Evolutionary conservation across 2,329 filamentous ascomycete species (phyloP).

Genomic region (Trichoderma cornu-damae): DNA sequence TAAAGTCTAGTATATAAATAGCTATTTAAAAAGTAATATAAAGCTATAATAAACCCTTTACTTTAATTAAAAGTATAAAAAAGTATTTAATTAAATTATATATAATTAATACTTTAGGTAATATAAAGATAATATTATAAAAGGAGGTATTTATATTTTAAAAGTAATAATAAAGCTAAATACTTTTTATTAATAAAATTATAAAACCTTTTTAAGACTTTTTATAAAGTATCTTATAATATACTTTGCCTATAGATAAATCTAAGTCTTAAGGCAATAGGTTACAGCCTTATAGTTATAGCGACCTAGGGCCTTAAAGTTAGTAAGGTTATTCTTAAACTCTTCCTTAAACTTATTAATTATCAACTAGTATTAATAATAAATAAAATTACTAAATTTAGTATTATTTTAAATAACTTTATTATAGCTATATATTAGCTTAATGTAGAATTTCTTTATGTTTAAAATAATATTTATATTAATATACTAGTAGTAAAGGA

Average conservation of each 20-base stretch:
- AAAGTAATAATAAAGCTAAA: too few relatives aligned
- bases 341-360: background rate
- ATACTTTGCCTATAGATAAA: background rate
- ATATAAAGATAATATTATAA: too few relatives aligned
- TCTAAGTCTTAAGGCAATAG: background rate
- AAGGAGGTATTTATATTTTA: too few relatives aligned
- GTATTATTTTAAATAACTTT: background rate
- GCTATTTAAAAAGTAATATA: too few relatives aligned
- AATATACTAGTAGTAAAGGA: background rate
- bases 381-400: background rate
- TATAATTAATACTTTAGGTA: too few relatives aligned
- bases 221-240: background rate
- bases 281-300: background rate
- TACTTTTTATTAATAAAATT: too few relatives aligned
- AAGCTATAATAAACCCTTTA: too few relatives aligned
- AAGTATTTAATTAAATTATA: too few relatives aligned
- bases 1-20: too few relatives aligned
- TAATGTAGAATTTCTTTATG: background rate
- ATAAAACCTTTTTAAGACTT: too few relatives aligned
- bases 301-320: too few relatives aligned
- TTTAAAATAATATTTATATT: background rate
- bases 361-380: background rate
- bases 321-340: background rate
- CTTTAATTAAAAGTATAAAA: too few relatives aligned
- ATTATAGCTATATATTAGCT: background rate